Conservation (phyloP, 2,329 filamentous ascomycete species). For the Exophiala alcalophila region DNA sequence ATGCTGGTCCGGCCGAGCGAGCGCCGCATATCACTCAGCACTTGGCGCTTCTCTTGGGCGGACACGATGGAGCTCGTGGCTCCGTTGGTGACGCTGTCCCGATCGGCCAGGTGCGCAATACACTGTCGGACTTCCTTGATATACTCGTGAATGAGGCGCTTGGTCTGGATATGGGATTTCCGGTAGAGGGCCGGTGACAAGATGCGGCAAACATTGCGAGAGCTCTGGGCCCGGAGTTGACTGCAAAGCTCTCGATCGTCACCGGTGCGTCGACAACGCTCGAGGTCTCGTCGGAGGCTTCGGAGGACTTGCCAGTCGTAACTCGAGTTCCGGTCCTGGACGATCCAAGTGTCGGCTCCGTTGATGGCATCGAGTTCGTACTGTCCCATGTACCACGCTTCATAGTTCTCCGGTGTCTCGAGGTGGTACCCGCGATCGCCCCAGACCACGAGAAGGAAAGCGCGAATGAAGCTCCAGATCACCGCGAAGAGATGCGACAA, state of each 20-base stretch:
- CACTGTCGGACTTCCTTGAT: constrained; percentile 78
- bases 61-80: constrained; percentile 53
- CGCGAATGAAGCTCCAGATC: constrained; percentile 15
- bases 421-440: constrained; percentile 7
- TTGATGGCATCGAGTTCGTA: constrained; percentile 17
- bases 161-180: constrained; percentile 81
- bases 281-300: constrained; percentile 21
- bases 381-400: constrained; percentile 13
- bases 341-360: constrained; percentile 20
- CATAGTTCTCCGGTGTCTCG: constrained; percentile 10
- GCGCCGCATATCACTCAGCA: constrained; percentile 81
- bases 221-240: constrained; percentile 22
- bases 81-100: constrained; percentile 57
- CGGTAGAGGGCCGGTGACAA: constrained; percentile 78
- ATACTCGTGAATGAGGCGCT: constrained; percentile 87
- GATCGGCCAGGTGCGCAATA: constrained; percentile 69
- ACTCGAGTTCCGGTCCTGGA: constrained; percentile 8
- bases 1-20: constrained; percentile 83
- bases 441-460: constrained; percentile 12
- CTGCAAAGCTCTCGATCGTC: constrained; percentile 23
- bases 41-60: constrained; percentile 76
- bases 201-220: constrained; percentile 90
- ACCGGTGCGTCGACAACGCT: constrained; percentile 17
- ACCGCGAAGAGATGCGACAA: constrained; percentile 9
- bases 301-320: constrained; percentile 25